Percentiles rank a stretch among this genome's conserved stretches.
Evolutionary conservation across 495 filamentous ascomycete species (phyloP).

Genomic region (Tuber brumale): DNA sequence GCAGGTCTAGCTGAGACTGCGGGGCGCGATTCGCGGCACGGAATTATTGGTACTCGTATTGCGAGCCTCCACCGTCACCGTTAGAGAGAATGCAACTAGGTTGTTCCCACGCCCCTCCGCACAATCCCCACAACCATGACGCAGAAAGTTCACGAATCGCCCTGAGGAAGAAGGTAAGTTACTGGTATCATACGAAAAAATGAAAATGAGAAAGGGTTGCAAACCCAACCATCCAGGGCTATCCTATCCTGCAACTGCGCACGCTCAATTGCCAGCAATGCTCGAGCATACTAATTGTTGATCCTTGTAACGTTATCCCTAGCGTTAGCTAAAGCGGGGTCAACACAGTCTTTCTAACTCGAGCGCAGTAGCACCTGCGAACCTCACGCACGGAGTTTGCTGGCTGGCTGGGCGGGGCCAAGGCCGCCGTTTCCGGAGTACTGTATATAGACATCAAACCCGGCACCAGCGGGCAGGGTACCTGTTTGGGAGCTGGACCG

Average conservation of each 20-base stretch:
- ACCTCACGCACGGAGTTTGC: background rate
- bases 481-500: background rate
- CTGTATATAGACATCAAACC: background rate
- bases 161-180: background rate
- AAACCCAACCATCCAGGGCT: background rate
- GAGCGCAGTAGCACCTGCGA: background rate
- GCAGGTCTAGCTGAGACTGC: background rate
- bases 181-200: background rate
- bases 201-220: background rate
- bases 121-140: background rate
- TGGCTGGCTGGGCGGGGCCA: background rate
- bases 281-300: too few species aligned
- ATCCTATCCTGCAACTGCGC: background rate
- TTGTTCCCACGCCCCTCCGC: background rate
- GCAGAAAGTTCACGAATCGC: background rate
- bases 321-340: background rate
- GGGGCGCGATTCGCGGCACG: background rate
- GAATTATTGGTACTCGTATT: background rate
- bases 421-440: background rate
- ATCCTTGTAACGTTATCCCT: background rate
- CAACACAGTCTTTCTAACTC: background rate
- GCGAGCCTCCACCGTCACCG: background rate
- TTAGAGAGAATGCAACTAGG: background rate
- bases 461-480: background rate
- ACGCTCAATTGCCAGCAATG: background rate